Percentiles rank a stretch among this genome's conserved stretches.
Evolutionary conservation across 192 early-diverging fungal species (phyloP).

Genomic region (Cladochytrium replicatum): DNA sequence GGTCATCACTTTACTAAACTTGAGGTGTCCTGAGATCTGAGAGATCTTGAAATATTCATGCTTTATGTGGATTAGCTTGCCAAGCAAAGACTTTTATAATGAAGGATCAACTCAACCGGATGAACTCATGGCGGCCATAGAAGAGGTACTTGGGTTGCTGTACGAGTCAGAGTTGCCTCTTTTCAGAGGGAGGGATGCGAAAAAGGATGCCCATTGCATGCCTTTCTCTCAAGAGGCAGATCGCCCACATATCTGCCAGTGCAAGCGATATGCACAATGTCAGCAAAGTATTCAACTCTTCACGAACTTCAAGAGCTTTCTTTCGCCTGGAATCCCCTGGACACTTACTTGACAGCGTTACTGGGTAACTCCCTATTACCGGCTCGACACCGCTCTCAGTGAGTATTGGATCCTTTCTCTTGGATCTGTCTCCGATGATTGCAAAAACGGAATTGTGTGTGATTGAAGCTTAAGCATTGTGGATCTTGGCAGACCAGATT

Average conservation of each 20-base stretch:
- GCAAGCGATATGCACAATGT: conserved; percentile 19
- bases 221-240: conserved; percentile 43
- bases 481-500: not conserved
- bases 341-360: conserved; percentile 1
- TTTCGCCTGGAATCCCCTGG: conserved; percentile 9
- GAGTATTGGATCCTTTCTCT: no score
- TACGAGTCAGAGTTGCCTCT: no score
- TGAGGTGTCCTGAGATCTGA: no score
- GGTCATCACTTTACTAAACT: no score
- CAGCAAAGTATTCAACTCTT: conserved; percentile 10
- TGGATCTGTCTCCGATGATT: no score
- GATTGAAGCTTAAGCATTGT: not conserved
- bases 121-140: conserved; percentile 30
- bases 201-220: conserved; percentile 30
- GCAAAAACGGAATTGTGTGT: no score
- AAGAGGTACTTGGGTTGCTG: conserved; percentile 25
- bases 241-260: conserved; percentile 40
- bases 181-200: conserved; percentile 6
- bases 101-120: conserved; percentile 25
- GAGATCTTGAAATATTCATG: conserved; percentile 41
- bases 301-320: not conserved
- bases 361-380: no score
- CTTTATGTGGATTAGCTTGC: conserved; percentile 37
- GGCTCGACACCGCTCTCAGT: no score
- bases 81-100: conserved; percentile 56